Base-by-base conservation (phyloP, 2,329 filamentous ascomycete genomes). In the Pyricularia pennisetigena region DNA sequence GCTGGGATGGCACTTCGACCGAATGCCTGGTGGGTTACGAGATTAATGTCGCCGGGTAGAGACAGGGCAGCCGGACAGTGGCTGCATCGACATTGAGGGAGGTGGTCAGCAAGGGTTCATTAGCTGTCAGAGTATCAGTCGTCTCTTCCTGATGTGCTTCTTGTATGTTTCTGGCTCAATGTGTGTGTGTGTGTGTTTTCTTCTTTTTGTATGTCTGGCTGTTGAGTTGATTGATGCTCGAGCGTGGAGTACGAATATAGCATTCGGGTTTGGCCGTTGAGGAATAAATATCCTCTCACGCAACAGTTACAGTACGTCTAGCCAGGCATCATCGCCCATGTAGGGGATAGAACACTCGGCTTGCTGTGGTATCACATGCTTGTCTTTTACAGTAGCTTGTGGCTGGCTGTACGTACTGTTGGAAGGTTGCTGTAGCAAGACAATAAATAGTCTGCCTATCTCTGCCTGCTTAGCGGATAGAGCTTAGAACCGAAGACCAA, bases 11-110 rank as follows among this genome's bases (percentile, higher is more conserved):
- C 1, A 88, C 86, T 24, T 89, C 86, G 49, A 98, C 95, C 0
- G 95, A 99, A 80, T 93, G 95, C 0, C 78, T 99, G 70, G 87
- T 99, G 68, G 95, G 95, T 20, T 99, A 99, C 78, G 95, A 99
- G 80, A 97, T 99, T 72, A 82, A 81, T 10, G 81, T 85, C 4
- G 20, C 68, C n/a, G 20, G 30, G 4, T 28, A 61, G 57, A 4
- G 10, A 28, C 41, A 7, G 41, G 41, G 20, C 20, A 54, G 41
- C 16, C 41, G 5, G 41, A 20, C 41, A 7, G 41, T n/a, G 41
- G 41, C 35, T 41, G 35, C 35, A 16, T 41, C 35, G 16, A 41
- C 16, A 41, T 20, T 0, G 35, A 41, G 35, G 12, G 35, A 14
- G 16, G 35, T 41, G 35, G 8, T n/a, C 16, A 54, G n/a, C 16